Evolutionary conservation across 768 basidiomycete genomes (phyloP), one percentile per base, ranked within the genome.

Genomic region (Mycena crocata): DNA sequence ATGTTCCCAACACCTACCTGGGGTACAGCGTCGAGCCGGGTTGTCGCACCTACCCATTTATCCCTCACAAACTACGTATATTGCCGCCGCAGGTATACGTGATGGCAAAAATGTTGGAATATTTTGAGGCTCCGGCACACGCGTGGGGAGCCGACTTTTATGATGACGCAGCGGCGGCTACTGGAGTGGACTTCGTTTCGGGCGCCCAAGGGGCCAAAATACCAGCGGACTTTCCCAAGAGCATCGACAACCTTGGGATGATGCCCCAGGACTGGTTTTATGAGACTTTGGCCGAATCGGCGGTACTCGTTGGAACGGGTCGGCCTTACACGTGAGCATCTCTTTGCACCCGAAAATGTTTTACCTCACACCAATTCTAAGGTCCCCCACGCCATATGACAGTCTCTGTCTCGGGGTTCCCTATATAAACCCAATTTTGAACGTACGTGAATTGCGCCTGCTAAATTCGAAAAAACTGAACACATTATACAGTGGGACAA

Each of bases 371-470:
- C n/a, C 10, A 35, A 15, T 23, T 37, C 8, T 21, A 21, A 69
- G 68, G 30, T 70, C 65, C n/a, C 71, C 71, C 8, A 72, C 59
- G 7, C 78, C 78, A 0, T 78, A 77, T 48, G 75, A 79, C 50
- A 76, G 76, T 5, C 62, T 81, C 12, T 80, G 80, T 60, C 71
- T 75, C 24, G 80, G 78, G 6, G 78, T 80, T 0, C 79, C 80
- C 5, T 80, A 80, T 50, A 68, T 81, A 35, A 79, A 81, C 62
- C 80, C 79, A 2, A 76, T 81, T 26, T 28, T 71, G 64, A 8
- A 46, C 15, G 49, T 40, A 21, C 61, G 54, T 39, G 39, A 12
- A 32, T 46, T 51, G 10, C 24, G 21, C 24, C 51, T 44, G 15
- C n/a, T n/a, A n/a, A 31, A 24, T 7, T 23, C 66, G 57, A 2